A percentile compares a stretch with the other conserved stretches of the same genome.
Conservation (phyloP, 2,329 filamentous ascomycete genomes). For the Stachybotrys elegans region DNA sequence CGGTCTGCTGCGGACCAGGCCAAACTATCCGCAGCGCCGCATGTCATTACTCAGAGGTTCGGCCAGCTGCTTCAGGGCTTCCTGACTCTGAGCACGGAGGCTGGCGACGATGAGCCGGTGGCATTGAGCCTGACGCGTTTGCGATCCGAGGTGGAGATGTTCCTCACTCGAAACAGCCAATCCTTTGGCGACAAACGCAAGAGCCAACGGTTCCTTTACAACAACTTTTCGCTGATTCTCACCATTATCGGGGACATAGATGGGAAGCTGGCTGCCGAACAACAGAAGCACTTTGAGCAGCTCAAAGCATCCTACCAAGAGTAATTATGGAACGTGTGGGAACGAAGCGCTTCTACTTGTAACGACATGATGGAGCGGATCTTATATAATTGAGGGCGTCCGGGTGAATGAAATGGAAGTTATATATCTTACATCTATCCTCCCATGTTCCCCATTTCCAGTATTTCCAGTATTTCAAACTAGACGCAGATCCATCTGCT, state of each 20-base stretch:
- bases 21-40: slow-evolving; percentile 73
- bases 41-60: slow-evolving; percentile 91
- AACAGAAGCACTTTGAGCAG: slow-evolving; percentile 68
- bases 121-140: slow-evolving; percentile 73
- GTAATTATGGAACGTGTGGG: neutral
- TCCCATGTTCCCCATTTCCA: too few relatives aligned
- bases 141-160: slow-evolving; percentile 75
- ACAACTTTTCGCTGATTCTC: slow-evolving; percentile 91
- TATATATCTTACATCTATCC: too few relatives aligned
- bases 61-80: slow-evolving; percentile 87
- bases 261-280: slow-evolving; percentile 69
- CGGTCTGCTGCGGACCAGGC: slow-evolving; percentile 44
- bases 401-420: too few relatives aligned
- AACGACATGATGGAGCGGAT: too few relatives aligned
- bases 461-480: too few relatives aligned
- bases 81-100: slow-evolving; percentile 76
- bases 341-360: too few relatives aligned
- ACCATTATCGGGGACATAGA: slow-evolving; percentile 81
- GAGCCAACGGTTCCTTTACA: slow-evolving; percentile 82
- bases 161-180: slow-evolving; percentile 73
- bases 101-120: slow-evolving; percentile 91
- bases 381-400: too few relatives aligned
- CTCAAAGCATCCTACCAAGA: slow-evolving; percentile 57
- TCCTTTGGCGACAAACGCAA: slow-evolving; percentile 74
- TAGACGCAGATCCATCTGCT: too few relatives aligned